Evolutionary conservation across 129 eudicot species (phyloP), one percentile per base, ranked within the genome.

Genomic region (Erigeron canadensis): DNA sequence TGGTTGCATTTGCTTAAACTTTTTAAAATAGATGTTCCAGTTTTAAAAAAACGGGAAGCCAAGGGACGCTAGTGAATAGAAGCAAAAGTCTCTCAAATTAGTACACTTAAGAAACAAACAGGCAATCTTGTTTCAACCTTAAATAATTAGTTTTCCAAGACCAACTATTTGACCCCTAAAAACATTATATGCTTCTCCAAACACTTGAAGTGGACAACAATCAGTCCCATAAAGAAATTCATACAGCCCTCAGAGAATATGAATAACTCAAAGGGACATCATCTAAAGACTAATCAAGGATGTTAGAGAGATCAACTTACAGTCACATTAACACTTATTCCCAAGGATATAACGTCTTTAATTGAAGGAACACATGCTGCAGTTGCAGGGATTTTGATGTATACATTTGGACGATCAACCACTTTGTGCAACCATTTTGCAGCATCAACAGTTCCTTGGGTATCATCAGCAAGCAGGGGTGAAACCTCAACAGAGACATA

Each of bases 401-500:
- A 94, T 17, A 90, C 98, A 81, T 94, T 94, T 59, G 82, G 69
- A 55, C 98, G 97, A 62, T 90, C 78, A 68, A 94, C 98, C 75
- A 85, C 84, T 73, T 82, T 80, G 55, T 90, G 97, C 68, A 94
- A 90, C 93, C 87, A 90, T 80, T 94, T 94, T 69, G 97, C 98
- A 78, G 95, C 95, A 64, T 94, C 91, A 28, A 94, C 84, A 4
- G 98, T 89, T 48, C 96, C 95, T 41, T 82, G 76, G 42, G 98
- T 94, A 72, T 94, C 96, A 81, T 94, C 95, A 73, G 98, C 98
- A 70, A 94, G 90, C 67, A 79, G 78, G 7, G 98, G 98, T 74
- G 98, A 94, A 75, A 94, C 98, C 83, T 94, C 98, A 77, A 94
- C 98, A 37, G 98, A 94, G 39, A 94, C 98, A 74, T 94, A 94